Evolutionary conservation across 2,329 filamentous ascomycete species (phyloP).

Genomic region (Sordariomycetes sp.): DNA sequence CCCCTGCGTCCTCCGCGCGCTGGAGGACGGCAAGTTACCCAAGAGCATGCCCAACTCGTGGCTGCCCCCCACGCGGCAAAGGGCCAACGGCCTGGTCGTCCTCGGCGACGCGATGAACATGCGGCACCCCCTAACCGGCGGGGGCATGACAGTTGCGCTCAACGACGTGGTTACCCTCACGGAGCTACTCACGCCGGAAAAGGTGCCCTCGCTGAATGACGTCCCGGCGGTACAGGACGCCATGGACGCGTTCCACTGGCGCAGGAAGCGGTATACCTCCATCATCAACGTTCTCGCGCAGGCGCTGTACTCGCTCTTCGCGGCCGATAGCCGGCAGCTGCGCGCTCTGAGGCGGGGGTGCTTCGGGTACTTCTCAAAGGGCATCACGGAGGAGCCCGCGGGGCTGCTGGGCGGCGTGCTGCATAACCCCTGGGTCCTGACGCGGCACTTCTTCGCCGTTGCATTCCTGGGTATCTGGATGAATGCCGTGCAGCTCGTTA

Average conservation of each 20-base stretch:
- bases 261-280: slow-evolving; percentile 64
- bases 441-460: slow-evolving; percentile 91
- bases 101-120: slow-evolving; percentile 97
- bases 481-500: slow-evolving; percentile 24
- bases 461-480: slow-evolving; percentile 79
- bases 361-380: slow-evolving; percentile 79
- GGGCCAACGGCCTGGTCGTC: slow-evolving; percentile 52
- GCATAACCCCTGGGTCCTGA: slow-evolving; percentile 60
- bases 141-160: slow-evolving; percentile 95
- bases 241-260: slow-evolving; percentile 73
- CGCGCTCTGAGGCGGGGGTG: slow-evolving; percentile 76
- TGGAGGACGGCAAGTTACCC: slow-evolving; percentile 67
- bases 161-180: slow-evolving; percentile 77
- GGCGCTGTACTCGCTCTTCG: slow-evolving; percentile 84
- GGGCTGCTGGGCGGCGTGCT: slow-evolving; percentile 75
- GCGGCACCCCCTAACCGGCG: slow-evolving; percentile 95
- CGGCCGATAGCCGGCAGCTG: slow-evolving; percentile 67
- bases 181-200: slow-evolving; percentile 55
- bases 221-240: slow-evolving; percentile 50
- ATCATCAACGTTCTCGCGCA: slow-evolving; percentile 98
- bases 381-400: slow-evolving; percentile 64
- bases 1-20: slow-evolving; percentile 60
- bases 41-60: slow-evolving; percentile 90
- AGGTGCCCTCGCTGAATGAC: slow-evolving; percentile 58
- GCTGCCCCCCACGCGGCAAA: slow-evolving; percentile 60